Conservation (phyloP, 371 early-diverging fungal species). For the Lichtheimia ramosa region DNA sequence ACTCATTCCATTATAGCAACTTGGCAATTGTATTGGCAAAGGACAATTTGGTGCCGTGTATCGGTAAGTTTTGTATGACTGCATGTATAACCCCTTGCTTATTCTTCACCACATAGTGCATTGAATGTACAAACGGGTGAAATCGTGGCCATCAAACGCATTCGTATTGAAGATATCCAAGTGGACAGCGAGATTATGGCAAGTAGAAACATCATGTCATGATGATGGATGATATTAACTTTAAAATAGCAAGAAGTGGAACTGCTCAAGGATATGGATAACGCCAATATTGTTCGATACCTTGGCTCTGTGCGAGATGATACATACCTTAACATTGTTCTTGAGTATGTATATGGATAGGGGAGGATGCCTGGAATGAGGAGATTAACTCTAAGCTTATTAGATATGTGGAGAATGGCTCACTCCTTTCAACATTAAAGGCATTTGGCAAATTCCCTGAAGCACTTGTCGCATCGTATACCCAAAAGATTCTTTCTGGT, state of each 20-base stretch:
- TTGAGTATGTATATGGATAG: slow-evolving; percentile 60
- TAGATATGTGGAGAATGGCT: slow-evolving; percentile 90
- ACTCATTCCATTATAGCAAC: slow-evolving; percentile 42
- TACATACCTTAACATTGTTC: slow-evolving; percentile 73
- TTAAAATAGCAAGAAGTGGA: slow-evolving; percentile 69
- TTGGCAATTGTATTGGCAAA: slow-evolving; percentile 86
- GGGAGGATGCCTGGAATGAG: too few species aligned
- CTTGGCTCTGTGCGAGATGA: slow-evolving; percentile 75
- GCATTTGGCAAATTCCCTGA: slow-evolving; percentile 92
- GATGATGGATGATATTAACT: slow-evolving; percentile 1
- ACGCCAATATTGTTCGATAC: slow-evolving; percentile 85
- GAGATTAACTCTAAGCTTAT: not conserved
- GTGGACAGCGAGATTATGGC: slow-evolving; percentile 55
- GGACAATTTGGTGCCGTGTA: slow-evolving; percentile 88
- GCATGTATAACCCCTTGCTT: slow-evolving; percentile 28
- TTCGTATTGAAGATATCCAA: slow-evolving; percentile 61
- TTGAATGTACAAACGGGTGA: slow-evolving; percentile 82
- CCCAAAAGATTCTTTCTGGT: slow-evolving; percentile 83
- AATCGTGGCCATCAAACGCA: slow-evolving; percentile 85
- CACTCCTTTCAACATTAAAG: slow-evolving; percentile 78
- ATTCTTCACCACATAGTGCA: slow-evolving; percentile 59
- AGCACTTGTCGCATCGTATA: slow-evolving; percentile 83
- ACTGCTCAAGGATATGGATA: slow-evolving; percentile 64
- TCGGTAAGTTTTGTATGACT: slow-evolving; percentile 50
- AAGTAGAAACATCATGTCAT: slow-evolving; percentile 42